phyloP scores from a whole-genome alignment of 768 basidiomycete genomes.

The Lyophyllum decastes region DNA sequence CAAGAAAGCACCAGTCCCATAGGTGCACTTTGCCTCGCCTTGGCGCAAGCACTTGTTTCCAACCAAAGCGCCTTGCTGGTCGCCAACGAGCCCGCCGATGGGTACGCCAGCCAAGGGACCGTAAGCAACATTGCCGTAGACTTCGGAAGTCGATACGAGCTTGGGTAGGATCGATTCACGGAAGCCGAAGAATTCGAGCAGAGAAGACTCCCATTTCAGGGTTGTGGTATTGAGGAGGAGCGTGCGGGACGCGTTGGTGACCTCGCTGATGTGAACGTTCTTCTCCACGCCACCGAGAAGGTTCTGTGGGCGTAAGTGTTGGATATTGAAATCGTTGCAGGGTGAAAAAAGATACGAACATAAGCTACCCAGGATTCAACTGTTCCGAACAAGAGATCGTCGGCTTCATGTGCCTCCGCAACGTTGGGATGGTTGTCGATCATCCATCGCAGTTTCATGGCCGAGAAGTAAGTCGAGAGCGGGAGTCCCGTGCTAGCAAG shows the following conservation, averaged over 20 bases:
- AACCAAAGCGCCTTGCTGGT: conserved; percentile 95
- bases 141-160: conserved; percentile 89
- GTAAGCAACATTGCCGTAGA: conserved; percentile 77
- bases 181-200: conserved; percentile 87
- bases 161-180: conserved; percentile 77
- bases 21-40: conserved; percentile 98
- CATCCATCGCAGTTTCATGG: conserved; percentile 97
- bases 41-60: conserved; percentile 93
- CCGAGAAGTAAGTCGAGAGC: conserved; percentile 98
- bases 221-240: conserved; percentile 84
- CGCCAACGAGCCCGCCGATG: conserved; percentile 94
- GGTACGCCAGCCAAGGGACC: conserved; percentile 75
- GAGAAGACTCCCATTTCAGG: conserved; percentile 79
- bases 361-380: conserved; percentile 97
- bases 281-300: conserved; percentile 74
- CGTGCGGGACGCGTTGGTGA: conserved; percentile 95
- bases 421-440: conserved; percentile 83
- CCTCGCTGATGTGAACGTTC: conserved; percentile 85
- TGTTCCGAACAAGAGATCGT: conserved; percentile 89
- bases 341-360: conserved; percentile 41
- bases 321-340: conserved; percentile 10
- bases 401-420: conserved; percentile 72
- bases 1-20: conserved; percentile 96
- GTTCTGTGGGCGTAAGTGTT: conserved; percentile 47
- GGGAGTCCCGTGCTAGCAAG: conserved; percentile 79